Conservation (phyloP, 2,329 filamentous ascomycete genomes). For the Coniochaeta sp. region DNA sequence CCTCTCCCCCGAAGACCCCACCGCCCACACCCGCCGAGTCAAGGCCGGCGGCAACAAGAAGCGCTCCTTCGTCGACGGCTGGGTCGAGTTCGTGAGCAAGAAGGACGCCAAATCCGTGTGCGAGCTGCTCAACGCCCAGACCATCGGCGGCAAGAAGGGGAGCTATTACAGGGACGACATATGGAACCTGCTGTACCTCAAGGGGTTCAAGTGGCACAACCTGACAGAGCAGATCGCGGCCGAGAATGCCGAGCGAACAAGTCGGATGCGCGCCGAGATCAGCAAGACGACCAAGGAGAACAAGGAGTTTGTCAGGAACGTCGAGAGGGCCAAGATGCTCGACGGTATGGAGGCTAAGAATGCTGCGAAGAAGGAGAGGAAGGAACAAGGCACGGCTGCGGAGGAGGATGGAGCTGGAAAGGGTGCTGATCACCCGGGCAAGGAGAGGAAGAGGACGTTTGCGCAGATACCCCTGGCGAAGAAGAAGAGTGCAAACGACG, state of each 20-base stretch:
- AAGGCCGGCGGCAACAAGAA: constrained; percentile 76
- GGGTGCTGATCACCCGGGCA: constrained; percentile 11
- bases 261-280: constrained; percentile 71
- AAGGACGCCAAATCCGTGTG: constrained; percentile 69
- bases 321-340: constrained; percentile 74
- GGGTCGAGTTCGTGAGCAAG: constrained; percentile 77
- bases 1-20: constrained; percentile 67
- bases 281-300: constrained; percentile 70
- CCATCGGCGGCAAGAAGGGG: constrained; percentile 77
- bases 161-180: constrained; percentile 79
- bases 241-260: constrained; percentile 73
- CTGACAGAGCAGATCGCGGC: constrained; percentile 71
- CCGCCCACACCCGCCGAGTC: constrained; percentile 58
- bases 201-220: constrained; percentile 68
- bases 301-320: constrained; percentile 70
- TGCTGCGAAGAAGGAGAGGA: constrained; percentile 33
- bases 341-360: constrained; percentile 63
- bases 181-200: constrained; percentile 77
- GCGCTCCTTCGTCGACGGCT: constrained; percentile 73
- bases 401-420: constrained; percentile 19
- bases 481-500: constrained; percentile 45
- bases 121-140: constrained; percentile 68
- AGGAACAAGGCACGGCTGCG: constrained; percentile 25
- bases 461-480: constrained; percentile 56
- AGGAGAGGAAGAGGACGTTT: constrained; percentile 46